A percentile compares a stretch with the other conserved stretches of the same genome.
Conservation (phyloP, 1,284 basidiomycete species). For the Cutaneotrichosporon cutaneum region DNA sequence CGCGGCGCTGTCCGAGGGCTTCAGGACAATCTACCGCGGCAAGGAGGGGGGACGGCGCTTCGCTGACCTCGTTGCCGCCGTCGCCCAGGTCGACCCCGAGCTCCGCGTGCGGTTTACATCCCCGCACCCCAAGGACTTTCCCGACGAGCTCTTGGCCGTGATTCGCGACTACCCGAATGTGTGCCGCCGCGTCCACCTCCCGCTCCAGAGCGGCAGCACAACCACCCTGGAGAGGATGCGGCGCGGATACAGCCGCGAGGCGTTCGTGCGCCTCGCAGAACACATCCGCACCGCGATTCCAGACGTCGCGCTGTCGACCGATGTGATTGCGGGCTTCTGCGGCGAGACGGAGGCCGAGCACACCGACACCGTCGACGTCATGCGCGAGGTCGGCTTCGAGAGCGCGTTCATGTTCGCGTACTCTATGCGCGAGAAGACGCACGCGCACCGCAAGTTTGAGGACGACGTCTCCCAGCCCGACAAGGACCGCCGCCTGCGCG, state of each 20-base stretch:
- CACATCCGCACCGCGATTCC: slow-evolving; percentile 11
- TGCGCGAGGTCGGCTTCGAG: slow-evolving; percentile 11
- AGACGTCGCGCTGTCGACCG: slow-evolving; percentile 8
- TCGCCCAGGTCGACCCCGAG: slow-evolving; percentile 8
- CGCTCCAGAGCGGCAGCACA: slow-evolving; percentile 1
- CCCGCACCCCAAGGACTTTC: slow-evolving; percentile 11
- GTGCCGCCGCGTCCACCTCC: slow-evolving; percentile 10
- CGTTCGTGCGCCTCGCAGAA: neutral
- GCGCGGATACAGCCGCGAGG: slow-evolving; percentile 12
- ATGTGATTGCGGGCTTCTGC: slow-evolving; percentile 13
- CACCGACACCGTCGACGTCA: slow-evolving; percentile 9
- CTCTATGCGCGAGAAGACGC: slow-evolving; percentile 12
- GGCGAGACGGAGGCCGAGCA: slow-evolving; percentile 12
- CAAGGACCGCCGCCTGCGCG: slow-evolving; percentile 9
- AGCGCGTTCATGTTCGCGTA: slow-evolving; percentile 14
- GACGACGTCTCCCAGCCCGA: slow-evolving; percentile 9
- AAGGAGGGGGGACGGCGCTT: slow-evolving; percentile 12
- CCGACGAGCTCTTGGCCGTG: slow-evolving; percentile 11
- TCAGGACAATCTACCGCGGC: slow-evolving; percentile 4
- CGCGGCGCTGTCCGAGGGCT: slow-evolving; percentile 4
- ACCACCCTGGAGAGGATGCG: slow-evolving; percentile 11
- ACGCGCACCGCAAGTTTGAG: slow-evolving; percentile 11
- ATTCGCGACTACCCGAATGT: slow-evolving; percentile 12
- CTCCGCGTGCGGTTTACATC: slow-evolving; percentile 11
- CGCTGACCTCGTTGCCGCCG: slow-evolving; percentile 10